These are phyloP conservation scores for Ampelomyces quisqualis DNA, from an alignment of 2,329 filamentous ascomycete species.

Conservation along the genomic window DNA sequence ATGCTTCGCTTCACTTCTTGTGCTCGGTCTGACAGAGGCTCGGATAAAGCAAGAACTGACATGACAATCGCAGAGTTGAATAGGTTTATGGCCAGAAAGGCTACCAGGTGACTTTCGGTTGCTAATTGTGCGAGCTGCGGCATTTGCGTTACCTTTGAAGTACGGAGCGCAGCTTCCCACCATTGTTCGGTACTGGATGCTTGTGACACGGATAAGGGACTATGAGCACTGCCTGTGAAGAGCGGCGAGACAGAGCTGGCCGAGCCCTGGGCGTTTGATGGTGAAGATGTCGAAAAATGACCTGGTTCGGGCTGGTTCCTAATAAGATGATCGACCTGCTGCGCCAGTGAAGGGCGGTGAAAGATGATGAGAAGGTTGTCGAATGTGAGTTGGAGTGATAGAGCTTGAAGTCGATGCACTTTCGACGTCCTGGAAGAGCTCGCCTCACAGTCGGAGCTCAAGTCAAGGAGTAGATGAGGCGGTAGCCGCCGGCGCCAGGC, in stretches of 20 bases:
- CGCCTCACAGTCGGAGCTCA: slow-evolving; percentile 17
- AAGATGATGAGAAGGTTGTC: slow-evolving; percentile 49
- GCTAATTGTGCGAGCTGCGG: slow-evolving; percentile 42
- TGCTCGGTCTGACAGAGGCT: slow-evolving; percentile 47
- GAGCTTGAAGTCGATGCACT: slow-evolving; percentile 39
- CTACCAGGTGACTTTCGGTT: slow-evolving; percentile 47
- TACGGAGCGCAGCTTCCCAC: slow-evolving; percentile 45
- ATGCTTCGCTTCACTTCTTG: slow-evolving; percentile 49
- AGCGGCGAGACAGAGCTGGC: slow-evolving; percentile 5
- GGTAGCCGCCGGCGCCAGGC: slow-evolving; percentile 30
- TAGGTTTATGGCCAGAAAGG: slow-evolving; percentile 50
- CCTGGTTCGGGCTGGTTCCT: slow-evolving; percentile 11
- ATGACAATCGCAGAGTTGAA: slow-evolving; percentile 51
- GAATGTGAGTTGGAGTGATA: slow-evolving; percentile 49
- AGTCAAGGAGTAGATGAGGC: slow-evolving; percentile 20
- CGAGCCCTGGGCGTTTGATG: slow-evolving; percentile 3
- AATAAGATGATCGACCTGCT: slow-evolving; percentile 37
- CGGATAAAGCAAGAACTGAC: slow-evolving; percentile 46
- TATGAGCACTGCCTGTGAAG: slow-evolving; percentile 2
- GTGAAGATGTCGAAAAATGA: slow-evolving; percentile 4
- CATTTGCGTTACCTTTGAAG: slow-evolving; percentile 41
- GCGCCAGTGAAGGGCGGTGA: slow-evolving; percentile 47
- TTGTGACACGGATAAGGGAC: slow-evolving; percentile 10
- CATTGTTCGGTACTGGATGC: slow-evolving; percentile 35
- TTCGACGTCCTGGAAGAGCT: slow-evolving; percentile 11